Evolutionary conservation across 257 asterid genomes (phyloP), one percentile per base, ranked within the genome.

Genomic region (Eucommia ulmoides): DNA sequence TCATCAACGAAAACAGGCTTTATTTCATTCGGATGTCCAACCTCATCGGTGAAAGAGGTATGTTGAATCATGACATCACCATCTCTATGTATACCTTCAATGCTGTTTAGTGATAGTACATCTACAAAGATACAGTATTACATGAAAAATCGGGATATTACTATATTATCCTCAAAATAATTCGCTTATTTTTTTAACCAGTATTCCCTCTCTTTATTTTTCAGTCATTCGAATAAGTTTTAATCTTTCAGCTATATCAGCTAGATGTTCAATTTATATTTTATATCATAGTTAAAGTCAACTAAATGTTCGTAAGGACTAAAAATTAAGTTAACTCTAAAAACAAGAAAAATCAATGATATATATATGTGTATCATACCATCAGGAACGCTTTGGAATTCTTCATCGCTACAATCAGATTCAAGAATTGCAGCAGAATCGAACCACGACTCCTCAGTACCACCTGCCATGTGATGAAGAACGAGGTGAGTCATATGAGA

Each of bases 361-460:
- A 33, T 4, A 47, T 9, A 16, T 38, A 21, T 12, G 22, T 38
- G 25, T 19, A 10, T 17, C 56, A 18, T 68, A 91, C 99, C 99
- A 73, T 91, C 99, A 3, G 96, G 79, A 46, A 81, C 71, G 52
- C 97, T 86, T 51, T 75, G 94, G 65, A 75, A 91, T 65, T 91
- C 99, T 38, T 91, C 99, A 22, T 86, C 95, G 20, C 97, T 86
- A 67, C 83, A 78, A 42, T 91, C 99, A 0, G 89, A 81, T 46
- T 91, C 97, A 20, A 91, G 83, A 33, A 66, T 59, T 45, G 74
- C 72, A 53, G 84, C 75, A 58, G 97, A 75, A 65, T 91, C 97
- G 19, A 65, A 86, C 97, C 99, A 91, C 8, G 93, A 76, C 76
- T 86, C 99, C 51, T 91, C 97, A 19, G 41, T 62, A 45, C 74